These are phyloP conservation scores for Maudiozyma pseudohumilis DNA, from an alignment of 805 yeast species.

Conservation along the genomic window DNA sequence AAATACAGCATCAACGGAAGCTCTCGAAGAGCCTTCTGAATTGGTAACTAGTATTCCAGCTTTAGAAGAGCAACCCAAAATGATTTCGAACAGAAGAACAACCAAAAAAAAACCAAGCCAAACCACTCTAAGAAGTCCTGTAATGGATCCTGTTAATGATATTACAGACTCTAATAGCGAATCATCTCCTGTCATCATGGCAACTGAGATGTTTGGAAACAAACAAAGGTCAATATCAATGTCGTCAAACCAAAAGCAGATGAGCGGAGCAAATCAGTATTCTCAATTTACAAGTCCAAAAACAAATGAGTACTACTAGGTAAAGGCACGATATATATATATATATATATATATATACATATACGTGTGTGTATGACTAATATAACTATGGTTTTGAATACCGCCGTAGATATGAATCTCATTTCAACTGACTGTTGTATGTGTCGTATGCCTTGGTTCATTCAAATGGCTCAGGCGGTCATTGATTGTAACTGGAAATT, in stretches of 20 bases:
- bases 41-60: neutral
- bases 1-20: slow-evolving; percentile 2
- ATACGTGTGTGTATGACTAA: neutral
- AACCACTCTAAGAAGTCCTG: neutral
- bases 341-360: neutral
- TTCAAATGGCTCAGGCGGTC: no score
- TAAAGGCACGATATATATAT: no score
- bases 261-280: neutral
- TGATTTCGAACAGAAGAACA: slow-evolving; percentile 27
- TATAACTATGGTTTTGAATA: no score
- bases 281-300: slow-evolving; percentile 3
- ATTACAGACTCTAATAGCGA: neutral
- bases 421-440: no score
- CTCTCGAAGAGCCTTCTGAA: neutral
- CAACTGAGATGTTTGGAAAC: slow-evolving; percentile 26
- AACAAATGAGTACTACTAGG: neutral
- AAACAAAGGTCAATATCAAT: slow-evolving; percentile 7
- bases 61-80: slow-evolving; percentile 13
- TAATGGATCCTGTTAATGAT: neutral
- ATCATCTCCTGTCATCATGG: slow-evolving; percentile 5
- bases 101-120: neutral
- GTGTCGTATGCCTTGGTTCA: no score
- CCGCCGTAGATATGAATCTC: no score
- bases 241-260: slow-evolving; percentile 3
- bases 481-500: no score